phyloP scores from a whole-genome alignment of 768 basidiomycete species.

The Basidioascus undulatus region DNA sequence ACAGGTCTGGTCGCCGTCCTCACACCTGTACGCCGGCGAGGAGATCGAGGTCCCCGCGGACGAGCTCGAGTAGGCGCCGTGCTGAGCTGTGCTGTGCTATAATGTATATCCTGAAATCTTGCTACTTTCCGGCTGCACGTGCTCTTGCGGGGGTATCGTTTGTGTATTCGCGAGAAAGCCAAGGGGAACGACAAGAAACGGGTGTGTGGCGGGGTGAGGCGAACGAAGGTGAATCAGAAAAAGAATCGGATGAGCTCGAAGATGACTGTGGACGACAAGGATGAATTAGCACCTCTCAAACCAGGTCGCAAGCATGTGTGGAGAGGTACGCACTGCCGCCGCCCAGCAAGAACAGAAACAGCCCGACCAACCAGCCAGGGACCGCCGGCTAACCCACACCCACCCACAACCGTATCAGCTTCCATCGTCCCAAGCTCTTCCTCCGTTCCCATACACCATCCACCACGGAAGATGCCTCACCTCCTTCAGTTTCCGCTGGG shows the following conservation, averaged over 20 bases:
- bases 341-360: constrained; percentile 50
- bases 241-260: constrained; percentile 45
- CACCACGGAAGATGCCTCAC: constrained; percentile 53
- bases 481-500: constrained; percentile 42
- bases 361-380: constrained; percentile 39
- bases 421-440: no score
- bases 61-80: constrained; percentile 4
- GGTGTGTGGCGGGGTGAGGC: not conserved
- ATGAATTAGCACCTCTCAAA: not conserved
- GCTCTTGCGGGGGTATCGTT: not conserved
- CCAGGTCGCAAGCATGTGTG: not conserved
- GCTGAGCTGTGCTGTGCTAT: constrained; percentile 26
- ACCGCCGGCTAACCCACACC: no score
- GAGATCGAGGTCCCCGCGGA: constrained; percentile 42
- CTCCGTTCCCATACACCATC: no score
- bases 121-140: not conserved
- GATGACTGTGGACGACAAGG: constrained; percentile 27
- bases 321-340: constrained; percentile 40
- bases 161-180: not conserved
- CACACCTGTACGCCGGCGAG: constrained; percentile 80
- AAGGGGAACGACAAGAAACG: not conserved
- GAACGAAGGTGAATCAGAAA: constrained; percentile 26
- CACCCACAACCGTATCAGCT: no score
- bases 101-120: constrained; percentile 7
- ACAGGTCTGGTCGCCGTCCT: constrained; percentile 93